Base-by-base conservation (phyloP, 306 rosid species). In the Ceratonia siliqua region DNA sequence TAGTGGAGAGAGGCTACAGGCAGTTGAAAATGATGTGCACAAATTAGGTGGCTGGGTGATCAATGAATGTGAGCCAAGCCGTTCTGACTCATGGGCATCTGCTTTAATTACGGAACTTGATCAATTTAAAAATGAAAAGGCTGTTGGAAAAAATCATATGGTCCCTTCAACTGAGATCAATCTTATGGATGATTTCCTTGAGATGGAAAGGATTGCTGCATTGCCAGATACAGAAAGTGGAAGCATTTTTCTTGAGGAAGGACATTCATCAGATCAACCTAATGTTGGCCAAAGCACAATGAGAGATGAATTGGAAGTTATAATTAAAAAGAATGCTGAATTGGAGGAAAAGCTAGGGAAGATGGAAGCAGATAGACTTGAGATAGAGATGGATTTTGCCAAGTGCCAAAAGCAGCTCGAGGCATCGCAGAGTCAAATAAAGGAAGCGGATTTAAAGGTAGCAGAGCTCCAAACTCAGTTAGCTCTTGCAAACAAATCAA, bases 171-270 rank as follows among this genome's bases (percentile, higher is more conserved):
- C 61, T 21, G 92, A 86, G 70, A 84, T 90, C 82, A 71, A 76
- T 74, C 78, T 87, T 75, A 84, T 90, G 96, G 92, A 90, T 71
- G 96, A 90, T 81, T 90, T 90, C 64, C 91, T 87, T 39, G 92
- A 90, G 78, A 90, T 90, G 96, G 96, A 90, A 79, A 88, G 72
- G 85, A 82, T 90, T 68, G 96, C 78, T 61, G 87, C 92, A 48
- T 72, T 82, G 75, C 86, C 89, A 12, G 83, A 69, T 45, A 42
- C 78, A 20, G 81, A 82, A 81, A 68, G 77, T 76, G 65, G 74
- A 63, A 81, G 82, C 72, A 32, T 32, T 74, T 45, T 35, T 54
- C 35, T 72, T 58, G 82, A 69, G 72, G 67, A 27, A 66, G 84
- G 64, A 67, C 49, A 48, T 30, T 15, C 49, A 39, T 63, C 67